A percentile compares a stretch with the other conserved stretches of the same genome.
Conservation (phyloP, 1,284 basidiomycete species). For the Rhodotorula sp. region DNA sequence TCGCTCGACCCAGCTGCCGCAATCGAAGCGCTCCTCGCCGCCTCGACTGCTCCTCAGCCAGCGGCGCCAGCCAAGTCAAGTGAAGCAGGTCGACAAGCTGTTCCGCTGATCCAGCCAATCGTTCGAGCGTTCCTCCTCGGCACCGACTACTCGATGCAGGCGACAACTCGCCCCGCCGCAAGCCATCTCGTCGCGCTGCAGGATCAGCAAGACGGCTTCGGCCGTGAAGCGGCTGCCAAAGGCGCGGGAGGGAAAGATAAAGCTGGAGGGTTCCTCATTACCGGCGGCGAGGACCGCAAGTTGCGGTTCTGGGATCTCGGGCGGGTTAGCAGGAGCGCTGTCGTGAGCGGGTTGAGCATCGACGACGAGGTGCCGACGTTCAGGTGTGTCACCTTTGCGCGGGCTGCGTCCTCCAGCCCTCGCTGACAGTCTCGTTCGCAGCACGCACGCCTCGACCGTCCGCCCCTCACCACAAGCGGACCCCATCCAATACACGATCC, state of each 20-base stretch:
- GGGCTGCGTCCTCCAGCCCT: background rate
- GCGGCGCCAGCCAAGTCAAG: background rate
- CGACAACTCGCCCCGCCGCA: conserved; percentile 8
- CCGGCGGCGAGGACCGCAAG: conserved; percentile 75
- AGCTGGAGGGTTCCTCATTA: conserved; percentile 67
- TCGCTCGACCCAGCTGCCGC: conserved; percentile 65
- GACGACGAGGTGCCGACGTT: conserved; percentile 68
- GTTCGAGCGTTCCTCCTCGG: conserved; percentile 33
- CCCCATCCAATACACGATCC: conserved; percentile 1
- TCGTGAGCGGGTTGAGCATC: conserved; percentile 68
- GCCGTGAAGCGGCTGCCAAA: background rate
- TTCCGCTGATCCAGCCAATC: background rate
- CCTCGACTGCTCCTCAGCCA: conserved; percentile 17
- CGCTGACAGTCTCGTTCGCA: background rate
- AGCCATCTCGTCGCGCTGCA: conserved; percentile 2
- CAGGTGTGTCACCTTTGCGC: conserved; percentile 55
- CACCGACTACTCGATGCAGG: conserved; percentile 25
- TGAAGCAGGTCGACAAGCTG: background rate
- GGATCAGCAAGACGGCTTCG: background rate
- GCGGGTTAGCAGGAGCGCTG: conserved; percentile 64
- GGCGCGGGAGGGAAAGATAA: conserved; percentile 1
- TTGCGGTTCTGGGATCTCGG: conserved; percentile 78
- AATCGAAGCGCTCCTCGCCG: conserved; percentile 59
- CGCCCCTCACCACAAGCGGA: conserved; percentile 11
- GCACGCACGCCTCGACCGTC: conserved; percentile 22